A percentile compares a stretch with the other conserved stretches of the same genome.
Evolutionary conservation across 1,284 basidiomycete species (phyloP).

Genomic region (Lentinus polychrous): DNA sequence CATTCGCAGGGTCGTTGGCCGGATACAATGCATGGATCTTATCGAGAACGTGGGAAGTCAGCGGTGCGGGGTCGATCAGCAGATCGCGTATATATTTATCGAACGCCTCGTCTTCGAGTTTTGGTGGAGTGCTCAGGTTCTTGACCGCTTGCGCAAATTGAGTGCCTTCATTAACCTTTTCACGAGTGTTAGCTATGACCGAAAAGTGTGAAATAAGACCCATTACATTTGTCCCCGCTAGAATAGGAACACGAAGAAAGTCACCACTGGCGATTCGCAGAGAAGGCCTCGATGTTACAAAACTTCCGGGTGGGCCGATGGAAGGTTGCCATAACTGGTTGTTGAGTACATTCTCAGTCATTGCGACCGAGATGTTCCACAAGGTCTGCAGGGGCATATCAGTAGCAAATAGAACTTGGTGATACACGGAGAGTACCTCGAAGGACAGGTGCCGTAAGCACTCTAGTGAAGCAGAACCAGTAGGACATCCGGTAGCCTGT

Average conservation of each 20-base stretch:
- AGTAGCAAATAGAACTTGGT: neutral
- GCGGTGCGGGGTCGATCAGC: conserved; percentile 42
- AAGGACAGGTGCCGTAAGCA: conserved; percentile 46
- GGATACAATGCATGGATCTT: conserved; percentile 37
- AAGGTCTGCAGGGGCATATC: conserved; percentile 30
- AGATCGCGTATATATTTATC: conserved; percentile 38
- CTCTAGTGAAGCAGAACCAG: conserved; percentile 32
- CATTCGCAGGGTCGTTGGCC: conserved; percentile 37
- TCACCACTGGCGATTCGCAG: conserved; percentile 38
- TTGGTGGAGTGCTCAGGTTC: conserved; percentile 29
- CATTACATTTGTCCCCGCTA: conserved; percentile 52
- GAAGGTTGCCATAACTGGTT: conserved; percentile 52
- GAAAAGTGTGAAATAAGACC: conserved; percentile 11
- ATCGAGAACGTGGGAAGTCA: conserved; percentile 32
- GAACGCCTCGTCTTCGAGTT: conserved; percentile 34
- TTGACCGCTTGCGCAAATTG: conserved; percentile 32
- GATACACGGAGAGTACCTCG: conserved; percentile 26
- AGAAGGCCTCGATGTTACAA: conserved; percentile 43
- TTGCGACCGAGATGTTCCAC: conserved; percentile 37
- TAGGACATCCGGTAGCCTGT: conserved; percentile 37
- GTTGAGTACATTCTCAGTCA: conserved; percentile 42
- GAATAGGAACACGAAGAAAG: conserved; percentile 47
- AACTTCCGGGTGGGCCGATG: conserved; percentile 45
- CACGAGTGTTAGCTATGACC: neutral
- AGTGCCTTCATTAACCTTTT: conserved; percentile 47